Evolutionary conservation across 495 filamentous ascomycete genomes (phyloP), one percentile per base, ranked within the genome.

Genomic region (Lophiotrema nucula): DNA sequence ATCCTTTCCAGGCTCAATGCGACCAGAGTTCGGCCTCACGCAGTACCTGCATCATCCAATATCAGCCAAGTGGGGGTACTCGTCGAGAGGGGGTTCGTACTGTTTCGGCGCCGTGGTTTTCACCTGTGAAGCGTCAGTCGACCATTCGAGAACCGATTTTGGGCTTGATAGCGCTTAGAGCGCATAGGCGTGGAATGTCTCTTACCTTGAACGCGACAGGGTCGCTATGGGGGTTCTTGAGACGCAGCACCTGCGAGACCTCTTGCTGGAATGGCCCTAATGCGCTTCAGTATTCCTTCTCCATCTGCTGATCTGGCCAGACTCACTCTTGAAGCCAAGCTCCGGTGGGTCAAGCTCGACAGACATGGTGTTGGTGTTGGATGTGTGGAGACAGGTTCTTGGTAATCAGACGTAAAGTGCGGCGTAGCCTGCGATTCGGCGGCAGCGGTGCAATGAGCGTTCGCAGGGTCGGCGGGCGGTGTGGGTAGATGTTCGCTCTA

Each of bases 81-180:
- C n/a, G 3, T 1, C 22, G 39, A 58, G 21, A 18, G 47, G 8
- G 22, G 41, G 49, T 22, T 72, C 89, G 68, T 89, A 98, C 92
- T 97, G 92, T 74, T 98, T 97, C 4, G 95, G 93, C 24, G 95
- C 95, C 54, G 93, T 98, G 35, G 93, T 98, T 84, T 98, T 98
- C 70, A 98, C 93, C 92, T 97, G 55, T 12, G 65, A 26, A 53
- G 33, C 48, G 53, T 58, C 54, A 67, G 55, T 37, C 18, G 46
- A 43, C 45, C 24, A 28, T 47, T 37, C 47, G 18, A 21, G 48
- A 2, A 15, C 16, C 11, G 38, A 39, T 43, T 18, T 22, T 22
- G 10, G 26, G 15, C 6, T 23, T 12, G 48, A 39, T 5, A 12
- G 53, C 53, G 59, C 49, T 13, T 31, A 22, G 22, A 28, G 53